Base-by-base conservation (phyloP, 1,284 basidiomycete species). In the Anthracocystis walkeri region DNA sequence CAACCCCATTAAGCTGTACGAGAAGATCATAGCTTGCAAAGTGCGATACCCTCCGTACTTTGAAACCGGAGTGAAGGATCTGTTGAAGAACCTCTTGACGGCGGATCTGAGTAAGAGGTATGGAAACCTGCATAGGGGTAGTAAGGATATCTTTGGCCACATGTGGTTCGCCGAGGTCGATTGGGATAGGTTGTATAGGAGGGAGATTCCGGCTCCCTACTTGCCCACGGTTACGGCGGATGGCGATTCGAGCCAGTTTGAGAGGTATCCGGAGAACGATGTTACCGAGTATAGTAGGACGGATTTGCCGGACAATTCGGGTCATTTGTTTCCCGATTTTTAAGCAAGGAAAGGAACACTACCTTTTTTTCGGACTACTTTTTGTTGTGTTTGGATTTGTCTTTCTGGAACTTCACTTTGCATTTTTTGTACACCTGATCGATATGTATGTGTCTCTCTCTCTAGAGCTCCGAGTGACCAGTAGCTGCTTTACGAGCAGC, bases 81-180 rank as follows among this genome's bases (percentile, higher is more conserved):
- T 99, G 31, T 92, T 99, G 71, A 89, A 93, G 81, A 93, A 93
- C 85, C 89, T 98, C 68, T 91, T 99, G 87, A 94, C 96, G 61
- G 88, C 90, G 44, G 94, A 99, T 82, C 90, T 97, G 1, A 92
- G 93, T 38, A 92, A 93, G 85, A 91, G 96, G 18, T 97, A 92
- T 84, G 96, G 97, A 7, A 99, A 99, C 87, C 85, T 98, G 88
- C 89, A 90, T 49, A 90, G 93, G 72, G 96, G 95, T n/a, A 93
- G 93, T 16, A 91, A 91, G 31, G 96, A 98, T 85, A 95, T 99
- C 67, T 97, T 98, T 82, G 91, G 91, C 10, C 96, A 98, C 84
- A 89, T 90, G n/a, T 98, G 96, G 96, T 98, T 97, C 83, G 89
- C 90, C 50, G 97, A 99, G 86, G 96, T 99, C 21, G 93, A 96